These are phyloP conservation scores for Barbarea vulgaris DNA, from an alignment of 345 rosid species.

Conservation along the genomic window DNA sequence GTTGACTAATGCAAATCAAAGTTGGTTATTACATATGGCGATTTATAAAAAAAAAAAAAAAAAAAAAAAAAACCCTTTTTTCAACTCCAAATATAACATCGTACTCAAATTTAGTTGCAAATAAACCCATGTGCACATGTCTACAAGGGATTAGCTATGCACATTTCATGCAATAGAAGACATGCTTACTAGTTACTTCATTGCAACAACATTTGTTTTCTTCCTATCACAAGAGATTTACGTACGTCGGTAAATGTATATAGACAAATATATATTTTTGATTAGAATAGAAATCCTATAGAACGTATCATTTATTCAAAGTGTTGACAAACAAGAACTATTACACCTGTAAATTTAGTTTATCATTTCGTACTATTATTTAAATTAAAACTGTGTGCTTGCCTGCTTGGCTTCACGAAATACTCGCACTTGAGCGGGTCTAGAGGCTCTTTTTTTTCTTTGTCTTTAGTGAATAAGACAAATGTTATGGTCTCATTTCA, in stretches of 20 bases:
- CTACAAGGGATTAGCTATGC: background rate
- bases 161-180: background rate
- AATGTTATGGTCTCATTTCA: conserved; percentile 6
- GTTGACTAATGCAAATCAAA: background rate
- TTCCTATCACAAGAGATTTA: background rate
- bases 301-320: background rate
- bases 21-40: background rate
- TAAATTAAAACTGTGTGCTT: background rate
- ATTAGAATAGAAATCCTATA: background rate
- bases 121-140: background rate
- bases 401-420: background rate
- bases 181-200: background rate
- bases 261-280: no score
- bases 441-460: conserved; percentile 12
- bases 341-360: background rate
- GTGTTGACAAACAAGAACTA: background rate
- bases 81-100: background rate
- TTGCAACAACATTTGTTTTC: background rate
- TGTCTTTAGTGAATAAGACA: conserved; percentile 31
- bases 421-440: background rate
- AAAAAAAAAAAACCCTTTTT: no score
- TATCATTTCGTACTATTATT: background rate
- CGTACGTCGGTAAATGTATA: background rate
- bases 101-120: background rate
- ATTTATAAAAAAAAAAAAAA: no score